Evolutionary conservation across 805 yeast genomes (phyloP).

Genomic region (Hanseniaspora thailandica): DNA sequence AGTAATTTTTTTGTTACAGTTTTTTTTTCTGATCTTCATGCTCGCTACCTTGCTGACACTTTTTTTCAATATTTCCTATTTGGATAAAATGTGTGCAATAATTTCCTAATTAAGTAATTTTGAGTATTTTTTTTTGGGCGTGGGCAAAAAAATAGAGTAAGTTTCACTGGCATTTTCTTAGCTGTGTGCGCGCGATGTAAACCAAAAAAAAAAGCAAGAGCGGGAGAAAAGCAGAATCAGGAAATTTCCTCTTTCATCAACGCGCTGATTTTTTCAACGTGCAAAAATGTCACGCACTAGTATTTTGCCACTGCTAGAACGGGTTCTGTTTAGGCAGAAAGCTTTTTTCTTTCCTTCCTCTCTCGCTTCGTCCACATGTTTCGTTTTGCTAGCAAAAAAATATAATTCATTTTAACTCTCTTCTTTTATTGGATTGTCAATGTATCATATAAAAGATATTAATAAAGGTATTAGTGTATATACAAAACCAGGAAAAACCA

Average conservation of each 20-base stretch:
- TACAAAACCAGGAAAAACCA: constrained; percentile 14
- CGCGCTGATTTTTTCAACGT: background rate
- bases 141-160: background rate
- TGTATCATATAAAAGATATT: background rate
- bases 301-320: background rate
- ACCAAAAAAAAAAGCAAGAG: background rate
- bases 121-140: too few species aligned
- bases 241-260: background rate
- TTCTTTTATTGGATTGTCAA: too few species aligned
- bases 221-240: too few species aligned
- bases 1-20: background rate
- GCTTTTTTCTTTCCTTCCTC: background rate
- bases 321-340: background rate
- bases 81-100: background rate
- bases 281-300: background rate
- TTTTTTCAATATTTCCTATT: background rate
- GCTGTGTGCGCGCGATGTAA: too few species aligned
- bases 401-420: background rate
- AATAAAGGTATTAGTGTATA: background rate
- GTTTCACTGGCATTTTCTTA: too few species aligned
- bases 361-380: too few species aligned
- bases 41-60: background rate
- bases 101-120: background rate
- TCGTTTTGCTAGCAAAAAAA: background rate
- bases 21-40: background rate